Evolutionary conservation across 345 rosid genomes (phyloP), one percentile per base, ranked within the genome.

Genomic region (Populus nigra): DNA sequence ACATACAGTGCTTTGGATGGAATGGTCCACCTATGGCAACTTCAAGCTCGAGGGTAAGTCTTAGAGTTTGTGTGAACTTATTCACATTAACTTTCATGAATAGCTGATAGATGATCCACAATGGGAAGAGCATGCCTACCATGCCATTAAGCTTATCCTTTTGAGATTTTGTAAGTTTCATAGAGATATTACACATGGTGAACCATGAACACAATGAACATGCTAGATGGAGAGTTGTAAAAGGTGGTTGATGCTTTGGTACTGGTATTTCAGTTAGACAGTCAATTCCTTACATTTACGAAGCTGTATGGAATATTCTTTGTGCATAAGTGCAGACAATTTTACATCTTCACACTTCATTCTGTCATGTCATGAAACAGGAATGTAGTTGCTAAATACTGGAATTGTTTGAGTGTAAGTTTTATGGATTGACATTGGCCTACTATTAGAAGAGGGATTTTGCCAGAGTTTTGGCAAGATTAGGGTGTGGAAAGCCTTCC

Each of bases 1-100:
- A 23, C 43, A 16, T 78, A 11, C 84, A 86, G 88, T 77, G 83
- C 88, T 75, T 78, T 86, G 84, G 88, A 86, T 77, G 87, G 87
- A 41, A 25, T 79, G 43, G 65, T 86, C 69, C 81, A 86, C 78
- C 84, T 86, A 36, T 84, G 88, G 88, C 82, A 86, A 79, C 70
- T 86, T 77, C 85, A 81, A 66, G 69, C 77, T 18, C 75, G 73
- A 36, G 85, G 86, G 88, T 83, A 66, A 77, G 74, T 70, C 50
- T 39, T 35, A 59, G 25, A 72, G 18, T 65, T 45, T n/a, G 53
- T 31, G 45, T 65, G 36, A 47, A 75, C 3, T 22, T 65, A 12
- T 18, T 15, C 47, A 61, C 25, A 47, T 31, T 45, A 75, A 27
- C n/a, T 31, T 18, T 43, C 20, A 15, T 75, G 33, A 22, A 45